A percentile compares a stretch with the other conserved stretches of the same genome.
Evolutionary conservation across 108 stramenopile species (phyloP).

Genomic region (Seminavis robusta): DNA sequence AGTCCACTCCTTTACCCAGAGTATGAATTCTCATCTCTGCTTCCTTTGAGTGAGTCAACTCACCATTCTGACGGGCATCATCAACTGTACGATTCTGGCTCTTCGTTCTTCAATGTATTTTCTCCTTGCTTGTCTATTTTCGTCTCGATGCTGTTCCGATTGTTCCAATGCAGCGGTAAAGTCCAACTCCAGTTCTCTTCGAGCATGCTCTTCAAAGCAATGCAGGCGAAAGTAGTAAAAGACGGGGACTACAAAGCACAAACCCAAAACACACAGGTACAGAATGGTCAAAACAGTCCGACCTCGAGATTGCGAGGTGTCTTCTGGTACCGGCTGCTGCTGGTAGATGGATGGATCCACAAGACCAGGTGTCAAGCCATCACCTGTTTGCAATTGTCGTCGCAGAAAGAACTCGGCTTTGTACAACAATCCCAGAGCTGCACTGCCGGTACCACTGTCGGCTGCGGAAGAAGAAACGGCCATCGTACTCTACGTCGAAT

Average conservation of each 20-base stretch:
- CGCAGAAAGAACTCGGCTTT: no score
- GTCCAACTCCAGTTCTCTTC: slow-evolving; percentile 22
- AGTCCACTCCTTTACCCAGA: no score
- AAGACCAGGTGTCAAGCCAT: background rate
- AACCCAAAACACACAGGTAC: slow-evolving; percentile 35
- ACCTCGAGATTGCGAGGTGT: no score
- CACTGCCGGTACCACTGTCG: no score
- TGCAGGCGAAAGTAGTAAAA: slow-evolving; percentile 43
- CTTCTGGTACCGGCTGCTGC: no score
- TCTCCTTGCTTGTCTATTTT: slow-evolving; percentile 30
- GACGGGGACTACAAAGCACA: slow-evolving; percentile 46
- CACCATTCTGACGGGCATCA: slow-evolving; percentile 37
- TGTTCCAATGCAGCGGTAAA: slow-evolving; percentile 23
- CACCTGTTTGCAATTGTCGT: background rate
- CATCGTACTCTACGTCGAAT: no score
- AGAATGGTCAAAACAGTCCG: slow-evolving; percentile 32
- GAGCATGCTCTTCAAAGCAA: slow-evolving; percentile 20
- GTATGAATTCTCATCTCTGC: no score
- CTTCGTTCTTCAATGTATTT: slow-evolving; percentile 40
- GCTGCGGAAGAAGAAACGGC: no score
- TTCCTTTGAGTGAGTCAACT: slow-evolving; percentile 6
- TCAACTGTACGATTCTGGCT: slow-evolving; percentile 41
- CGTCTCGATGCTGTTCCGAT: slow-evolving; percentile 23
- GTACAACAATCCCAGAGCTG: no score
- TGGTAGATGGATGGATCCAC: background rate